Base-by-base conservation (phyloP, 306 rosid genomes). In the Chamaecrista fasciculata region DNA sequence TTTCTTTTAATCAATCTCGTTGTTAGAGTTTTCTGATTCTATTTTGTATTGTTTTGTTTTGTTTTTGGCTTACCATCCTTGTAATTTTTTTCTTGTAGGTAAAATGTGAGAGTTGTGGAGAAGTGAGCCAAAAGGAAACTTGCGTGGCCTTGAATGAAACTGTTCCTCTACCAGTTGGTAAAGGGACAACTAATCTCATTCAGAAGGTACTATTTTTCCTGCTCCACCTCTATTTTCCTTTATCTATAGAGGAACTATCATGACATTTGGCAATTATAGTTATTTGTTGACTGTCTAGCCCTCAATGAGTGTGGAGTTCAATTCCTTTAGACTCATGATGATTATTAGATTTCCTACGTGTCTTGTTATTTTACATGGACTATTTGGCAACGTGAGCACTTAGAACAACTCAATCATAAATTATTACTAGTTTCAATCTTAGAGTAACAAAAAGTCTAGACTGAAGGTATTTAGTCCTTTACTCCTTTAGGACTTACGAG, bases 101-200 rank as follows among this genome's bases (percentile, higher is more conserved):
- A 80, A 90, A 85, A 82, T 93, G 98, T 49, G 96, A 84, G 36
- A 85, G 85, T 20, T 93, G 98, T 28, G 97, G 97, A 40, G 98
- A 93, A 78, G 43, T 88, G 60, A 93, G 85, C 85, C 86, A 80
- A 55, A 93, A 68, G 55, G 98, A 93, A 78, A 93, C 96, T 11
- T 83, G 89, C 55, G 87, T 93, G 49, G 23, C 60, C 36, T 78
- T 88, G 80, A 82, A 77, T 63, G 98, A 90, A 46, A 88, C 85
- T 67, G 80, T 93, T 79, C 79, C 97, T 59, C 88, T 88, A 31
- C 94, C 95, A 1, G 80, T 67, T 37, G 91, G 97, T 75, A 86
- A 82, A 47, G 94, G 83, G 61, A 81, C 79, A n/a, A 81, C 97
- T 18, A 82, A 93, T 82, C 96, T 93, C 71, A 68, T 88, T 77